These are phyloP conservation scores for Ustilago trichophora DNA, from an alignment of 1,284 basidiomycete genomes.

Conservation along the genomic window DNA sequence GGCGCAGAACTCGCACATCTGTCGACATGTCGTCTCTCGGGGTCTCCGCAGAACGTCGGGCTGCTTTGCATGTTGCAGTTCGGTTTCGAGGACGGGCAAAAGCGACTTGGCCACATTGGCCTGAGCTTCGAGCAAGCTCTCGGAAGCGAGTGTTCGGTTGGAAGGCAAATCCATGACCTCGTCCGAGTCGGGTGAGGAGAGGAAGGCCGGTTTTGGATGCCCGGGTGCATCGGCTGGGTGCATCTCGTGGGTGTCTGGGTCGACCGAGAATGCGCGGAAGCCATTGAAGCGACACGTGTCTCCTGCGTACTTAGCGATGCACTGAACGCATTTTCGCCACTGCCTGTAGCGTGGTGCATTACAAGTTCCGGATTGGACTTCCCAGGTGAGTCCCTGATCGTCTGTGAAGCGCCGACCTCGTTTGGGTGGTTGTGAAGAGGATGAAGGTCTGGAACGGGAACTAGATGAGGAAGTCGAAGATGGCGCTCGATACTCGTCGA, in stretches of 20 bases:
- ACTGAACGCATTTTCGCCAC: conserved; percentile 33
- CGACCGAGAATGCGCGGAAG: conserved; percentile 32
- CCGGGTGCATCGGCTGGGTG: background rate
- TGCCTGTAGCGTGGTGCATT: conserved; percentile 1
- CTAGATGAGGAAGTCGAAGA: background rate
- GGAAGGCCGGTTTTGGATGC: conserved; percentile 3
- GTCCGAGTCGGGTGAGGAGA: conserved; percentile 26
- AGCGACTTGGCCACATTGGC: conserved; percentile 25
- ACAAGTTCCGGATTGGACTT: conserved; percentile 21
- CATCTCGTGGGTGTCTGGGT: conserved; percentile 11
- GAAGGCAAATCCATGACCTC: conserved; percentile 24
- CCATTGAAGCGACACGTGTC: conserved; percentile 42
- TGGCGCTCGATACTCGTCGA: background rate
- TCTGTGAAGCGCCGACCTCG: conserved; percentile 8
- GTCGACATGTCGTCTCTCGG: conserved; percentile 41
- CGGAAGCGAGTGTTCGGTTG: conserved; percentile 11
- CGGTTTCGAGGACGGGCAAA: conserved; percentile 21
- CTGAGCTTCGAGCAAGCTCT: conserved; percentile 6
- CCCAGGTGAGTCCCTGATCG: conserved; percentile 10
- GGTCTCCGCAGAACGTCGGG: conserved; percentile 18
- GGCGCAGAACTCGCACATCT: conserved; percentile 79
- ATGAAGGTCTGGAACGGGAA: background rate
- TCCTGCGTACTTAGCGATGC: conserved; percentile 18
- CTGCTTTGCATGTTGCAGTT: conserved; percentile 33
- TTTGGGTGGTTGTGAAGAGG: background rate